Base-by-base conservation (phyloP, 2,329 filamentous ascomycete species). In the Colletotrichum eremochloae region DNA sequence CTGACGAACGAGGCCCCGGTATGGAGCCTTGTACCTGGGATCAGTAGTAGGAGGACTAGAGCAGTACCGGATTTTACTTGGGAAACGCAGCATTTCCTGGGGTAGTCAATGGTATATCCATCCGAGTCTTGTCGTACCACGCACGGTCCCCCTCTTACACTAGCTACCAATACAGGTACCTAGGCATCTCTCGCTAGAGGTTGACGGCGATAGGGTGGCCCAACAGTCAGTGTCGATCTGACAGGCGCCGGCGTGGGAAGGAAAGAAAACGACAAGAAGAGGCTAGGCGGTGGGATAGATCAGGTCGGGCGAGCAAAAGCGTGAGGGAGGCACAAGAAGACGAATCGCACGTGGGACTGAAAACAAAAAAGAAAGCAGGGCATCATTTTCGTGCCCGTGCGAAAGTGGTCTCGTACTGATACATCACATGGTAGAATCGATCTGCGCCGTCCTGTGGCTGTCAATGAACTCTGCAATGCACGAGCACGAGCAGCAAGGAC, bases 401-500 rank as follows among this genome's bases (percentile, higher is more conserved):
- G 60, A 60, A 58, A 40, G 62, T 20, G 55, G 63, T n/a, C 31
- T 52, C 8, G 29, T 38, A 24, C 31, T 63, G 36, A 58, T 38
- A 29, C 18, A 40, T 61, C 48, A 48, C 36, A 63, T 50, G 58
- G 55, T 15, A 48, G 60, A 70, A 63, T 55, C 44, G 55, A 67
- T 70, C 67, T 67, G 63, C 63, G 52, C 36, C 31, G 44, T 52
- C 29, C 31, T 69, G 20, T 44, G 33, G 52, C 31, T 56, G 63
- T 61, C 68, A 70, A 70, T 67, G 29, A 67, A 67, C 52, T 46
- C 33, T 70, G 67, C 62, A 60, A 52, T 58, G 46, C 36, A 33
- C 38, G 65, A 53, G 44, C 57, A 46, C 6, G 38, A 18, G 48
- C 44, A 66, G 67, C 15, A 53, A 18, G 14, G 24, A 9, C 44